phyloP scores from a whole-genome alignment of 345 rosid species.

The Erodium maritimum region DNA sequence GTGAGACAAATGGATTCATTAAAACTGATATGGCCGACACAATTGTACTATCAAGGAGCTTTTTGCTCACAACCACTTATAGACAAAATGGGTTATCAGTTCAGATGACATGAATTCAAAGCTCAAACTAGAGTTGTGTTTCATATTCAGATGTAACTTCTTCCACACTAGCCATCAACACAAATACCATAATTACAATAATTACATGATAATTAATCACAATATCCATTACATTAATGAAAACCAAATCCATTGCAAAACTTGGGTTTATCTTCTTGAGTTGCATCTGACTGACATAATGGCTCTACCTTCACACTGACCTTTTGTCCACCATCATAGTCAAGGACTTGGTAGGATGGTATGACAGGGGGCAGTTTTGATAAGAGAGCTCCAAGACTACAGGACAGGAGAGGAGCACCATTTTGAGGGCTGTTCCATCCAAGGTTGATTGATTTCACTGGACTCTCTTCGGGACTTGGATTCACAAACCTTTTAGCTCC shows the following conservation, averaged over 20 bases:
- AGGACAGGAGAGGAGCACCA: constrained; percentile 26
- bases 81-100: background rate
- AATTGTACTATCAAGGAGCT: too few relatives aligned
- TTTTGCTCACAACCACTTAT: background rate
- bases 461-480: constrained; percentile 19
- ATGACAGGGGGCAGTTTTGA: constrained; percentile 36
- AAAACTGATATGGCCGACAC: too few relatives aligned
- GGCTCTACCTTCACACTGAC: constrained; percentile 12
- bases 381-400: constrained; percentile 36
- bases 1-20: too few relatives aligned
- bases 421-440: constrained; percentile 55
- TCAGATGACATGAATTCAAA: too few relatives aligned
- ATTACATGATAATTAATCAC: too few relatives aligned
- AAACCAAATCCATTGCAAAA: constrained; percentile 9
- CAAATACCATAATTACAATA: too few relatives aligned
- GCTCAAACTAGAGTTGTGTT: too few relatives aligned
- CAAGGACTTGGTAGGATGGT: constrained; percentile 24
- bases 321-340: constrained; percentile 3
- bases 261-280: constrained; percentile 13
- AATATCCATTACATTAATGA: background rate
- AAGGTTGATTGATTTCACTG: constrained; percentile 34
- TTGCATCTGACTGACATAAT: constrained; percentile 10
- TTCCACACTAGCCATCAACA: too few relatives aligned
- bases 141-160: too few relatives aligned
- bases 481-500: constrained; percentile 31